Base-by-base conservation (phyloP, 2,329 filamentous ascomycete genomes). In the Calonectria fujianensis region DNA sequence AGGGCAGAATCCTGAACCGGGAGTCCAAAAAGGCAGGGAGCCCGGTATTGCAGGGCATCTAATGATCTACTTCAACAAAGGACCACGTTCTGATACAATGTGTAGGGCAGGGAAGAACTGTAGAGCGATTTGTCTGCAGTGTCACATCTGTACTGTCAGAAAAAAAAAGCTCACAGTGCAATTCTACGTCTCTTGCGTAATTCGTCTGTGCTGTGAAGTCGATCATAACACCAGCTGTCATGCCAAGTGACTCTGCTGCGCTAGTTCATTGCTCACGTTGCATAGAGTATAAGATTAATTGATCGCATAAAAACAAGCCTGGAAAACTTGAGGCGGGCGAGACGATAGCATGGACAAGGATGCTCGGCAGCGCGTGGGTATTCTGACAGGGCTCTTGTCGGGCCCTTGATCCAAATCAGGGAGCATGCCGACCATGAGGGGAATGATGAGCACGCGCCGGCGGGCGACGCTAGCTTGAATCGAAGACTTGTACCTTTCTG, bases 381-480 rank as follows among this genome's bases (percentile, higher is more conserved):
- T 59, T 61, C 63, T n/a, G 45, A 75, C 63, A 76, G 73, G 77
- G 72, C 63, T 73, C 61, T 51, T 68, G 64, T 51, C 80, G 78
- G 80, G 31, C 59, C 75, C 66, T 64, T 73, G 69, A 71, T 75
- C 78, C 79, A 70, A 81, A 81, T 79, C 70, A 68, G 78, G 80
- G 69, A 75, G 50, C 37, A 69, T 66, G 69, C 73, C 80, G 80
- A 67, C 74, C 51, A 71, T 72, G 67, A 76, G 71, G 67, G 54
- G 66, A 61, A 64, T 69, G 70, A 72, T 72, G 77, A 75, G 79
- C 78, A 78, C 76, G 74, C 66, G 73, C 80, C 80, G 76, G 39
- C 61, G 61, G 51, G 74, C 32, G 78, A 77, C 74, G 74, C 75
- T 74, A 75, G 73, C 74, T 59, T 77, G 61, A 70, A 67, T 69